Percentiles rank a stretch among this genome's conserved stretches.
Evolutionary conservation across 2,329 filamentous ascomycete species (phyloP).

Genomic region (Emergomyces pasteurianus): DNA sequence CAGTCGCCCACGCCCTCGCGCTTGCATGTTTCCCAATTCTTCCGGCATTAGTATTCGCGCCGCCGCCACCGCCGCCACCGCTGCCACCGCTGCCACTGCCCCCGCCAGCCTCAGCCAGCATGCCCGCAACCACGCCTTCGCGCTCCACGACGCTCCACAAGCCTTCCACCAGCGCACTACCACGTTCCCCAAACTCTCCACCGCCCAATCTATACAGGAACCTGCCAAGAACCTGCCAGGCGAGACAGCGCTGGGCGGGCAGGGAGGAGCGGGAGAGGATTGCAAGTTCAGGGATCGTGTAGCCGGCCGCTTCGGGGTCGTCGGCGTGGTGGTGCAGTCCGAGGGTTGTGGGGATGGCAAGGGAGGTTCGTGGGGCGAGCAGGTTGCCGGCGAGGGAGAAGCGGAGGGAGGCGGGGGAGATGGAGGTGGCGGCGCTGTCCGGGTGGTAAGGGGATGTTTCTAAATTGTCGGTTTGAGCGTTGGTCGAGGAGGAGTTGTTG

Average conservation of each 20-base stretch:
- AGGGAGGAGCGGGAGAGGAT: constrained; percentile 70
- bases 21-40: constrained; percentile 53
- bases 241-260: constrained; percentile 76
- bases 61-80: background rate
- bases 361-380: constrained; percentile 62
- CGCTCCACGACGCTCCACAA: constrained; percentile 73
- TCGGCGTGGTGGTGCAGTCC: constrained; percentile 90
- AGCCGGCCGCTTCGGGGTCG: constrained; percentile 85
- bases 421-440: constrained; percentile 54
- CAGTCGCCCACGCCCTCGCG: constrained; percentile 70
- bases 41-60: constrained; percentile 5
- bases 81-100: constrained; percentile 42
- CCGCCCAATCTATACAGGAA: constrained; percentile 71
- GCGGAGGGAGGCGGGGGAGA: constrained; percentile 56
- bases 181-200: constrained; percentile 54
- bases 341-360: constrained; percentile 60
- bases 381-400: constrained; percentile 80
- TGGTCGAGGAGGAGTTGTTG: constrained; percentile 45
- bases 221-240: constrained; percentile 80
- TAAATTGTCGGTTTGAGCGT: constrained; percentile 33
- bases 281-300: constrained; percentile 79
- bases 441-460: constrained; percentile 79
- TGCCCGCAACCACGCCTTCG: constrained; percentile 61
- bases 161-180: constrained; percentile 56
- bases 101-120: constrained; percentile 61